Evolutionary conservation across 495 filamentous ascomycete genomes (phyloP), one percentile per base, ranked within the genome.

Genomic region (Saxispiralis lemnorum): DNA sequence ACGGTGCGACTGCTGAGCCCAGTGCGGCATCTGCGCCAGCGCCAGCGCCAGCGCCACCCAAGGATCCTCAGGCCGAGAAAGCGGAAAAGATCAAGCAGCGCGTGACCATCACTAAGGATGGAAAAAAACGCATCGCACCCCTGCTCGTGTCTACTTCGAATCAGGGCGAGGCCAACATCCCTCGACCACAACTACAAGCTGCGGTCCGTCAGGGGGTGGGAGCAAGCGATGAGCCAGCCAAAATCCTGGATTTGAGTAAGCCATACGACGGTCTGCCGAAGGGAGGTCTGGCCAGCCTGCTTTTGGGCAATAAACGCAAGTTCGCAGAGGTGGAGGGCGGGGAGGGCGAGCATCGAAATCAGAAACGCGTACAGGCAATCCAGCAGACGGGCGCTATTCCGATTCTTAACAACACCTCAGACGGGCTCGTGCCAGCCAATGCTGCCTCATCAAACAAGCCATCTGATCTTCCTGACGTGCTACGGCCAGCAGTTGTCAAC

Each of bases 81-180:
- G 65, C 92, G 31, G 81, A 84, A 39, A 73, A 75, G 42, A 57
- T 95, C 46, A 96, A 96, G 59, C 76, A 83, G 39, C 78, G 88
- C 9, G 83, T 94, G 7, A 93, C 85, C 14, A 81, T 93, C 38
- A 93, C 86, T 1, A 95, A 96, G 59, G 89, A 99, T 42, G 89
- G 89, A 14, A 95, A 86, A 63, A 99, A 96, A 63, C 74, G 92
- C 18, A 85, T 99, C 43, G 82, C 83, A 2, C 89, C 89, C 6
- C 61, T 96, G 52, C 70, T 99, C 3, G 81, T 99, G 13, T 95
- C 89, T 3, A 83, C 76, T 15, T 78, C 79, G 4, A 83, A 80
- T 7, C 78, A 73, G 6, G 81, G 79, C 13, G 79, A 88, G 50
- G 84, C 84, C 0, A 89, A 84, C 10, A 65, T 93, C n/a, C 87